Evolutionary conservation across 139 green algal species (phyloP).

Genomic region (Tetradesmus obliquus): DNA sequence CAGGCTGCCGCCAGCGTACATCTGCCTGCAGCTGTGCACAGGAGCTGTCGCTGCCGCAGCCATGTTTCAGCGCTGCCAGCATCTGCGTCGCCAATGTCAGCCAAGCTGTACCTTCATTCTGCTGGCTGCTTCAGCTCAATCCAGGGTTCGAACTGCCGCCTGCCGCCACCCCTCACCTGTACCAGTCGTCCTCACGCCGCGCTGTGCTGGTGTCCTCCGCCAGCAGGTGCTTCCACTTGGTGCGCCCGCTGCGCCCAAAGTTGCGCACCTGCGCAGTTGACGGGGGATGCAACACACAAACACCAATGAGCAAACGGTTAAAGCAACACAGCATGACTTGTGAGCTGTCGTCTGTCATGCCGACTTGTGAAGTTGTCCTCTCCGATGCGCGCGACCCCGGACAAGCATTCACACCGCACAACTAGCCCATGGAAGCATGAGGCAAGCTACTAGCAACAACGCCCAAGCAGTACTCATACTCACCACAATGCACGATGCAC

Average conservation of each 20-base stretch:
- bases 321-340: not conserved
- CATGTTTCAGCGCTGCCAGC: too few species aligned
- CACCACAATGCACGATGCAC: too few species aligned
- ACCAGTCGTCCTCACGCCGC: constrained; percentile 31
- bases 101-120: not conserved
- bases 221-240: constrained; percentile 94
- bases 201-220: constrained; percentile 87
- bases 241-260: constrained; percentile 92
- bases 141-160: not conserved
- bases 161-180: not conserved
- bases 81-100: not conserved
- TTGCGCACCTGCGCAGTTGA: constrained; percentile 83
- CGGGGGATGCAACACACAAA: not conserved
- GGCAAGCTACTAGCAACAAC: too few species aligned
- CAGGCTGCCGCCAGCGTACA: too few species aligned
- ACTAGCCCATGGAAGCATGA: too few species aligned
- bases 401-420: too few species aligned
- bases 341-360: not conserved
- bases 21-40: too few species aligned
- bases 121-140: not conserved
- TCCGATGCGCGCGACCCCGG: too few species aligned
- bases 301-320: not conserved
- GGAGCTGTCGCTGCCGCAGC: too few species aligned
- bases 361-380: not conserved
- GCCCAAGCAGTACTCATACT: too few species aligned